Conservation (phyloP, 495 filamentous ascomycete species). For the Lasiosphaeria miniovina region DNA sequence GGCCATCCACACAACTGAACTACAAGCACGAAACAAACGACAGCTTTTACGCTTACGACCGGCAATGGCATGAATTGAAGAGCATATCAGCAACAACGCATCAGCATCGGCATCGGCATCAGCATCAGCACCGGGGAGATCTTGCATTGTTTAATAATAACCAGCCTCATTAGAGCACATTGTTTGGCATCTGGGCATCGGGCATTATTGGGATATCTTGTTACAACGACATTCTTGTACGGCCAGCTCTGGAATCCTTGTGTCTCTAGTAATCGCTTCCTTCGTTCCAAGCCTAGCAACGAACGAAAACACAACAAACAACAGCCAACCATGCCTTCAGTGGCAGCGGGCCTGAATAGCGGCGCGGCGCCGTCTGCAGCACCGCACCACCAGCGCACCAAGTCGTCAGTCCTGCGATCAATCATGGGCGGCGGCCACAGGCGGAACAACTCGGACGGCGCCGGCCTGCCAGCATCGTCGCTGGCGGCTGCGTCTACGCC, state of each 20-base stretch:
- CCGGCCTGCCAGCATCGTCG: conserved; percentile 33
- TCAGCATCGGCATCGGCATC: conserved; percentile 18
- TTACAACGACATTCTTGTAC: neutral
- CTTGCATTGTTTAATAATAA: too few relatives aligned
- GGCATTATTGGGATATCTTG: too few relatives aligned
- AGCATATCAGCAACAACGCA: conserved; percentile 1
- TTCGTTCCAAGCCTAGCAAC: too few relatives aligned
- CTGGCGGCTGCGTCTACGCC: conserved; percentile 12
- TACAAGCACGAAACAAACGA: neutral
- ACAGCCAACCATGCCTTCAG: conserved; percentile 8
- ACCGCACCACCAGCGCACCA: conserved; percentile 43
- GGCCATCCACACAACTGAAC: too few relatives aligned
- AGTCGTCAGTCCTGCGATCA: conserved; percentile 56
- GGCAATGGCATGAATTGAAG: conserved; percentile 1
- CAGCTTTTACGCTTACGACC: neutral
- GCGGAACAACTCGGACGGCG: conserved; percentile 48
- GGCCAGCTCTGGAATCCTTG: neutral
- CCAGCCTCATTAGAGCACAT: too few relatives aligned
- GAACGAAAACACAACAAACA: neutral
- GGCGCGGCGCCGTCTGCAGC: conserved; percentile 4
- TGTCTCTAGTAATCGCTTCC: neutral
- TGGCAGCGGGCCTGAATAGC: conserved; percentile 13
- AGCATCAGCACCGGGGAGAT: conserved; percentile 9
- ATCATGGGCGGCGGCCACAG: conserved; percentile 46
- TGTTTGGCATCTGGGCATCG: too few relatives aligned